Base-by-base conservation (phyloP, 495 filamentous ascomycete species). In the Penicillium pulvis region DNA sequence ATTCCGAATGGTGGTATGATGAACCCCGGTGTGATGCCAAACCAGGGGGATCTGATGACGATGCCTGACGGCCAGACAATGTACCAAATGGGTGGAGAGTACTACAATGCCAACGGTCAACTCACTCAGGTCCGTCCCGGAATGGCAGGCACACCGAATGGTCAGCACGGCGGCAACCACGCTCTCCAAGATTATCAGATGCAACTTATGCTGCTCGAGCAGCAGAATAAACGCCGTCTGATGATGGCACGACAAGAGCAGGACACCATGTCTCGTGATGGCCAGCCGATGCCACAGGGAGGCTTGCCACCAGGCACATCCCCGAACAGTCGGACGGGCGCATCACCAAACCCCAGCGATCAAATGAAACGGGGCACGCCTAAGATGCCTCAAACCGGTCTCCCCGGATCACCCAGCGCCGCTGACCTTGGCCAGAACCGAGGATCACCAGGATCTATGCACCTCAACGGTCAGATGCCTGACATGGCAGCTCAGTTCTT, bases 101-200 rank as follows among this genome's bases (percentile, higher is more conserved):
- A 85, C 70, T 95, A 91, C 72, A 83, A 83, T 59, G 73, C 80
- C 53, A 83, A 81, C 65, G 81, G 75, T 58, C 83, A 81, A 48
- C 83, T 91, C 82, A 62, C 68, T 68, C 77, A 72, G 76, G 80
- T 64, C 69, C 68, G 82, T 70, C 63, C 80, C 76, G 66, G 81
- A 67, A 71, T 74, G 72, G 66, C 75, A 65, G 51, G 51, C 51
- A 83, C 81, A 58, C 78, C 80, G 69, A 75, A 80, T 42, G 79
- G 77, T 53, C 71, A 71, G 57, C 82, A 84, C 51, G 91, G 91
- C 51, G 91, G 91, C 69, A 97, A 94, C 66, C 93, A 97, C 72
- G 95, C 95, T 39, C 80, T 98, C 54, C 93, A 97, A 71, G 95
- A 98, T 71, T 98, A 98, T 74, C 94, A 98, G 76, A 97, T 97